Conservation (phyloP, 2,329 filamentous ascomycete genomes). For the Fusarium guadeloupense region DNA sequence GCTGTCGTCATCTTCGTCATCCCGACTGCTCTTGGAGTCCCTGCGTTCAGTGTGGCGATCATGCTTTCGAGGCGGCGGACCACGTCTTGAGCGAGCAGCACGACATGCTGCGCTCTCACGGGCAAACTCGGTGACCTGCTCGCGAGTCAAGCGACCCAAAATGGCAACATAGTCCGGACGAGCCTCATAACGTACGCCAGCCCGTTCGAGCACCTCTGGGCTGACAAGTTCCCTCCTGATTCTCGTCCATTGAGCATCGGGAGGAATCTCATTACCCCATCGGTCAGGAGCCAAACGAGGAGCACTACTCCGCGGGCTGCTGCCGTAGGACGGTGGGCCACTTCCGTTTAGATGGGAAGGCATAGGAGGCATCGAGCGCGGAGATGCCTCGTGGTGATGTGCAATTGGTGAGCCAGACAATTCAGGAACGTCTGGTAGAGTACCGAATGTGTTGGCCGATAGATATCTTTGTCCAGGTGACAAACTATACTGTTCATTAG, state of each 20-base stretch:
- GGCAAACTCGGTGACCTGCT: slow-evolving; percentile 63
- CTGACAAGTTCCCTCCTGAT: slow-evolving; percentile 65
- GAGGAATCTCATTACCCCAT: slow-evolving; percentile 63
- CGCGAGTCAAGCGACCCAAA: slow-evolving; percentile 62
- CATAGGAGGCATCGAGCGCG: slow-evolving; percentile 52
- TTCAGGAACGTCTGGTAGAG: slow-evolving; percentile 38
- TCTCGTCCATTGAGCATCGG: slow-evolving; percentile 68
- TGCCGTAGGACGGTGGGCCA: slow-evolving; percentile 48
- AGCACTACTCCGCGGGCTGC: slow-evolving; percentile 43
- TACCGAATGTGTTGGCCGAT: slow-evolving; percentile 46
- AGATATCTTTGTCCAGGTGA: slow-evolving; percentile 51
- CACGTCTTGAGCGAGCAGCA: slow-evolving; percentile 46
- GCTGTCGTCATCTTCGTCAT: slow-evolving; percentile 46
- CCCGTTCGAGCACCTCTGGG: slow-evolving; percentile 64
- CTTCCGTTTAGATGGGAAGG: slow-evolving; percentile 38
- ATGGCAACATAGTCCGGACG: slow-evolving; percentile 69
- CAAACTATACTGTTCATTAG: slow-evolving; percentile 47
- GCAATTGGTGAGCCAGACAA: slow-evolving; percentile 48
- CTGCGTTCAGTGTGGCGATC: slow-evolving; percentile 30
- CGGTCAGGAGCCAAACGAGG: slow-evolving; percentile 64
- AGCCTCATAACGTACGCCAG: slow-evolving; percentile 68
- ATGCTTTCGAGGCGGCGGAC: slow-evolving; percentile 15
- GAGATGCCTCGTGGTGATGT: slow-evolving; percentile 49
- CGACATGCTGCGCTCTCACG: slow-evolving; percentile 59
- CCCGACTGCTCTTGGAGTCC: slow-evolving; percentile 49